These are phyloP conservation scores for Penicillium pulvis DNA, from an alignment of 495 filamentous ascomycete genomes.

Conservation along the genomic window DNA sequence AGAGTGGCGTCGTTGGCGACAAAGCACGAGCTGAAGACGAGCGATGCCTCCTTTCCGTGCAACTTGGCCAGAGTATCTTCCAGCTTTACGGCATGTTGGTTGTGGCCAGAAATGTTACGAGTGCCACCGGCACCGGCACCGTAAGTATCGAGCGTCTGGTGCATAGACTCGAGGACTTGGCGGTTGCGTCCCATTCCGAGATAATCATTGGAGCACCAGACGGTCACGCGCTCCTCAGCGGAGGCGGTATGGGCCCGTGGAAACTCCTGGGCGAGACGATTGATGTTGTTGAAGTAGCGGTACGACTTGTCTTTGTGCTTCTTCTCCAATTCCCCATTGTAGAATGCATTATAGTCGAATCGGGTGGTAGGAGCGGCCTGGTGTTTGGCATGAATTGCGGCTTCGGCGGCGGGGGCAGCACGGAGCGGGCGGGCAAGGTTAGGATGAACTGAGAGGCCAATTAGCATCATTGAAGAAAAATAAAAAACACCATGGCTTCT, in stretches of 20 bases:
- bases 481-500: neutral
- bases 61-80: constrained; percentile 85
- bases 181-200: constrained; percentile 95
- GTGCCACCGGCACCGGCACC: constrained; percentile 95
- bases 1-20: constrained; percentile 98
- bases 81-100: constrained; percentile 85
- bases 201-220: constrained; percentile 99
- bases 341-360: constrained; percentile 92
- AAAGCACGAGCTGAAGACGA: constrained; percentile 96
- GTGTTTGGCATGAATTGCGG: constrained; percentile 32
- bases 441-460: constrained; percentile 27
- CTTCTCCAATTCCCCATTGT: constrained; percentile 85
- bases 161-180: constrained; percentile 87
- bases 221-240: constrained; percentile 86
- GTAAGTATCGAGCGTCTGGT: constrained; percentile 90
- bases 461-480: constrained; percentile 11
- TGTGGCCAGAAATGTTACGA: constrained; percentile 96
- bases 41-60: constrained; percentile 85
- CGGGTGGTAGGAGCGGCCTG: constrained; percentile 49
- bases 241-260: constrained; percentile 89
- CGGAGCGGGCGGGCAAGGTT: constrained; percentile 22
- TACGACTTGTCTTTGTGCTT: constrained; percentile 99
- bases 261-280: constrained; percentile 94
- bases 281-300: constrained; percentile 99
- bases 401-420: constrained; percentile 23